Percentiles rank a stretch among this genome's conserved stretches.
Evolutionary conservation across 208 protist genomes (phyloP).

Genomic region (Angomonas ambiguus): DNA sequence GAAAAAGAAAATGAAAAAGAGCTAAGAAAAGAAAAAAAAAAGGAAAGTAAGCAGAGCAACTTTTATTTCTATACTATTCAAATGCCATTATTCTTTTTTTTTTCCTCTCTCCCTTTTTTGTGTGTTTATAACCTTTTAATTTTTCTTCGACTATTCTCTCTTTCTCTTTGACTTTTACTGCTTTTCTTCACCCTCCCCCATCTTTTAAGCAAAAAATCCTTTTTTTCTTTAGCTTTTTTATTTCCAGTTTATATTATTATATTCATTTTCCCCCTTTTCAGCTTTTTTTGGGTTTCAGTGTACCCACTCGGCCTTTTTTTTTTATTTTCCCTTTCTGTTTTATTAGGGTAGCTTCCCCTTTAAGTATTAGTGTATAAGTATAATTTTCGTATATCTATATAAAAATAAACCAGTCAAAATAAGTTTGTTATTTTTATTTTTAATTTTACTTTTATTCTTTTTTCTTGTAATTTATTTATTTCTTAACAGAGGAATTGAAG

Average conservation of each 20-base stretch:
- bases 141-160: too few species aligned
- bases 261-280: slow-evolving; percentile 4
- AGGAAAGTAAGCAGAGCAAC: too few species aligned
- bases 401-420: too few species aligned
- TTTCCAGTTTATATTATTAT: slow-evolving; percentile 8
- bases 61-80: background rate
- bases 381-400: slow-evolving; percentile 2
- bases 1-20: slow-evolving; percentile 4
- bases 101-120: slow-evolving; percentile 10
- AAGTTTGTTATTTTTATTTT: slow-evolving; percentile 9
- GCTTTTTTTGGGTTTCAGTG: slow-evolving; percentile 13
- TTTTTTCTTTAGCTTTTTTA: background rate
- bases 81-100: slow-evolving; percentile 5
- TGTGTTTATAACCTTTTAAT: slow-evolving; percentile 14
- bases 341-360: slow-evolving; percentile 2
- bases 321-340: slow-evolving; percentile 9
- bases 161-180: slow-evolving; percentile 7
- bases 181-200: background rate
- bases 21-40: background rate
- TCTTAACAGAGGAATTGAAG: background rate
- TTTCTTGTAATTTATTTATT: background rate
- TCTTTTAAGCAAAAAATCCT: too few species aligned
- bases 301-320: slow-evolving; percentile 9
- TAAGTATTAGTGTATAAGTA: background rate
- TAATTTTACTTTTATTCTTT: slow-evolving; percentile 6